These are phyloP conservation scores for Cokeromyces recurvatus DNA, from an alignment of 371 early-diverging fungal species.

Conservation along the genomic window DNA sequence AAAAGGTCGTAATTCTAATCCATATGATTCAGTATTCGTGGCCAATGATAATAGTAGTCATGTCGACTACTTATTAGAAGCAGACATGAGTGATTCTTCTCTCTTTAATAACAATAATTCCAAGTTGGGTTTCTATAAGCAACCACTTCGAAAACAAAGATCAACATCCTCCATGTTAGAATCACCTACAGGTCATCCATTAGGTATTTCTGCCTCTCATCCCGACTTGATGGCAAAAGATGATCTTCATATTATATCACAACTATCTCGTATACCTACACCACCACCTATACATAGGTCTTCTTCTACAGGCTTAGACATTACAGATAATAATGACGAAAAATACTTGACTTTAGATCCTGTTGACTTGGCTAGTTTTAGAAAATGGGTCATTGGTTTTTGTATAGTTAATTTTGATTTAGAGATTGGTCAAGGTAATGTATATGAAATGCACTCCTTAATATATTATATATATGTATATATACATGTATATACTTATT, in stretches of 20 bases:
- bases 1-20: too few species aligned
- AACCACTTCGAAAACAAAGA: slow-evolving; percentile 23
- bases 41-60: too few species aligned
- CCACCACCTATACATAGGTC: background rate
- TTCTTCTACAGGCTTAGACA: slow-evolving; percentile 21
- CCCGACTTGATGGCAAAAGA: slow-evolving; percentile 21
- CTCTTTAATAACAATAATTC: background rate
- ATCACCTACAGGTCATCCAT: background rate
- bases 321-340: slow-evolving; percentile 26
- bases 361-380: slow-evolving; percentile 49
- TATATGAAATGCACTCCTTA: too few species aligned
- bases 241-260: background rate
- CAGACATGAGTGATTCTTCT: slow-evolving; percentile 38
- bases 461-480: background rate
- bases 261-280: slow-evolving; percentile 2
- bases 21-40: too few species aligned
- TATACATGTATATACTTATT: too few species aligned
- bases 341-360: slow-evolving; percentile 30
- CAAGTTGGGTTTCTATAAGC: too few species aligned
- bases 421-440: slow-evolving; percentile 86
- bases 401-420: slow-evolving; percentile 93
- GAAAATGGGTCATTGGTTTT: slow-evolving; percentile 84
- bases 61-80: slow-evolving; percentile 18
- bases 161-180: slow-evolving; percentile 19
- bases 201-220: slow-evolving; percentile 25